Conservation (phyloP, 768 basidiomycete species). For the Suillus weaverae region DNA sequence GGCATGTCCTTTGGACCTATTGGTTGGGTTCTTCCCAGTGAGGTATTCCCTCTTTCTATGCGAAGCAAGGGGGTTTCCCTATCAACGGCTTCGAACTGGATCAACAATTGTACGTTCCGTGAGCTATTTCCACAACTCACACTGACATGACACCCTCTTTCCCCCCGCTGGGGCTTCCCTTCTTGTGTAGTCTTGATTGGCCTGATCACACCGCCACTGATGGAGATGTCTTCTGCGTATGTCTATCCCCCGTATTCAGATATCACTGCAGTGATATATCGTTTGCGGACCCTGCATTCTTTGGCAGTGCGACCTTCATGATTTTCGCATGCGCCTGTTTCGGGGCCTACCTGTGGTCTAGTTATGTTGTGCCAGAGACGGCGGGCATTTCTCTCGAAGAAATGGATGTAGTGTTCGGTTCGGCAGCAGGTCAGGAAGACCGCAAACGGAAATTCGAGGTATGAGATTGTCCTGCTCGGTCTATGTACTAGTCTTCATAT, state of each 20-base stretch:
- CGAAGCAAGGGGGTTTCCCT: constrained; percentile 81
- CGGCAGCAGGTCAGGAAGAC: constrained; percentile 59
- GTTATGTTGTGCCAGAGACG: constrained; percentile 70
- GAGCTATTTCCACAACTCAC: not conserved
- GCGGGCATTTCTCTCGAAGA: constrained; percentile 76
- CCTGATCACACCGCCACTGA: constrained; percentile 64
- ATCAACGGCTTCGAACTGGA: constrained; percentile 84
- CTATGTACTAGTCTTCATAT: not conserved
- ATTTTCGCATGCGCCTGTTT: constrained; percentile 66
- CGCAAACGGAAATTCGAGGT: constrained; percentile 53
- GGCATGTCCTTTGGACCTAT: constrained; percentile 79
- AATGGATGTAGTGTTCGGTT: constrained; percentile 67
- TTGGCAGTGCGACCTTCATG: constrained; percentile 62
- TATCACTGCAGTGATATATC: constrained; percentile 1
- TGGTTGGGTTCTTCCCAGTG: constrained; percentile 81
- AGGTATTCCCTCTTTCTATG: constrained; percentile 79
- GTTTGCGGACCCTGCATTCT: not conserved
- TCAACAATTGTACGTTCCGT: constrained; percentile 65
- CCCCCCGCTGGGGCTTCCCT: not conserved
- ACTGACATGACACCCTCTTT: not conserved
- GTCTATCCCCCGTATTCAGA: constrained; percentile 15
- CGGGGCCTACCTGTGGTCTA: constrained; percentile 70
- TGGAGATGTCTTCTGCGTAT: constrained; percentile 61
- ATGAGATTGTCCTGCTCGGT: constrained; percentile 5
- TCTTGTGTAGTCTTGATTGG: constrained; percentile 65